Evolutionary conservation across 805 yeast species (phyloP), one percentile per base, ranked within the genome.

Genomic region (Hanseniaspora nectarophila): DNA sequence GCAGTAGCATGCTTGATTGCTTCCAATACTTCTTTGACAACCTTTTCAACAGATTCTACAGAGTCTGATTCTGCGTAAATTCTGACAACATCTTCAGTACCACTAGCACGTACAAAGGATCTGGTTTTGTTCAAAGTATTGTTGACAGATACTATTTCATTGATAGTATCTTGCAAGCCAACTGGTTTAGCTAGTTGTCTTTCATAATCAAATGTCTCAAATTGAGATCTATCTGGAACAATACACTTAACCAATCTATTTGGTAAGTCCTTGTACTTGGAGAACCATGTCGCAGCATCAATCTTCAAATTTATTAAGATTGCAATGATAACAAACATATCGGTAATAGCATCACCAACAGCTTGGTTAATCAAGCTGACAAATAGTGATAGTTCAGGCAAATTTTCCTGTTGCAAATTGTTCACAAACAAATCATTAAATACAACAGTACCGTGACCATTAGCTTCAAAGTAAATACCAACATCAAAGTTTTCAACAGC

Each of bases 321-420:
- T 1, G 80, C 74, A 51, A 89, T 67, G 1, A 92, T 89, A 5
- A 84, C 78, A 54, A 92, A 68, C 66, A 92, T 70, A 65, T 92
- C 98, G n/a, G 95, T 79, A 48, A 92, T 82, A 10, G 98, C 95
- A 65, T 92, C 98, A 29, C 98, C 98, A n/a, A 92, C 97, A 1
- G 97, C 83, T 66, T 92, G 97, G 66, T 92, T 92, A 63, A 92
- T 86, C 56, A 92, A 70, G 54, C 78, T 74, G 31, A 83, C 75
- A 54, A 90, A 74, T 15, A 77, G 70, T 54, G 73, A 68, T 56
- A 92, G 70, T 1, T 82, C 72, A 53, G 70, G 63, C 31, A 82
- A 67, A 9, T 60, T 60, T 2, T 60, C 59, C 54, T 77, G 71
- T 5, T 70, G 70, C 16, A 68, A 52, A 12, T 64, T 58, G 31